Conservation (phyloP, 345 rosid species). For the Heritiera littoralis region DNA sequence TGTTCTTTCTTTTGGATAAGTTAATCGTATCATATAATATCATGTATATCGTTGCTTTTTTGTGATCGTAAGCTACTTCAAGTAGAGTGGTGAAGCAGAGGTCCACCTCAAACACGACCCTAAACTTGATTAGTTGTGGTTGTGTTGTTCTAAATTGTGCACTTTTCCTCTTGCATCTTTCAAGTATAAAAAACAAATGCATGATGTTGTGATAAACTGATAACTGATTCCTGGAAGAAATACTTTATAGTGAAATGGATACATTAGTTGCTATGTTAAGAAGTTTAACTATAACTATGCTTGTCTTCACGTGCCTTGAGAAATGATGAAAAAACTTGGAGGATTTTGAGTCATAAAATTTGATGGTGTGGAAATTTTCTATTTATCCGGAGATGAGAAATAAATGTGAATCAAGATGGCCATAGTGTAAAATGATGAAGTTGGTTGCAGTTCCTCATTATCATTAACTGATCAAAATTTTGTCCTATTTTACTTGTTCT, state of each 20-base stretch:
- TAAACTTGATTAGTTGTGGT: not conserved
- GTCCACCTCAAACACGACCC: not conserved
- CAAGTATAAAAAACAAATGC: not conserved
- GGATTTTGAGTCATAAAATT: not conserved
- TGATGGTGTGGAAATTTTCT: not conserved
- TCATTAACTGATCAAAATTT: not conserved
- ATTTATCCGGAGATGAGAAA: not conserved
- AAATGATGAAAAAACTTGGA: not conserved
- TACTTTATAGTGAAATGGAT: not conserved
- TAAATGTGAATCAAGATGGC: not conserved
- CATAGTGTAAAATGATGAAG: not conserved
- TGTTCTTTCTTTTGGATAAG: not conserved
- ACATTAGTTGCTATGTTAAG: not conserved
- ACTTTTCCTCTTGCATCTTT: not conserved
- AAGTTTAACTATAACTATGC: not conserved
- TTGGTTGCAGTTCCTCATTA: not conserved
- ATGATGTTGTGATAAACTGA: not conserved
- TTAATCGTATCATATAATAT: not conserved
- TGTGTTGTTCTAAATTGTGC: not conserved
- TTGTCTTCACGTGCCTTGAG: not conserved
- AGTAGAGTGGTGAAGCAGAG: not conserved
- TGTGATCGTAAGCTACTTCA: not conserved
- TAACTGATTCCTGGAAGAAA: not conserved
- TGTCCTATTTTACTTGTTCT: not conserved
- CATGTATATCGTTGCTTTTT: not conserved